Evolutionary conservation across 2,329 filamentous ascomycete genomes (phyloP).

Genomic region (Fusarium acutatum): DNA sequence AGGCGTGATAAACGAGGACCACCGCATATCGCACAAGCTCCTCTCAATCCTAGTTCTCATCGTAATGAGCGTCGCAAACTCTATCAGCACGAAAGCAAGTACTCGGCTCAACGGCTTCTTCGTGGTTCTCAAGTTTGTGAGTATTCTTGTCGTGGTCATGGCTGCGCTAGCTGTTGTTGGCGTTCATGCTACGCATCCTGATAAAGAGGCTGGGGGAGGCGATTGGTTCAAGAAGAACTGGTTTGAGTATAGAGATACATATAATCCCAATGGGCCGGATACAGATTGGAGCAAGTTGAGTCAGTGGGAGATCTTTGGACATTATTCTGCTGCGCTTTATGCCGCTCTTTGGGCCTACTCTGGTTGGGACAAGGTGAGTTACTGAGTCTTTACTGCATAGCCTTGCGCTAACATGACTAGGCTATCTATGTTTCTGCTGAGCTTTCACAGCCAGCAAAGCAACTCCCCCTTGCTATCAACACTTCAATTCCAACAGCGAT

Average conservation of each 20-base stretch:
- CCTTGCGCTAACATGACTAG: conserved; percentile 36
- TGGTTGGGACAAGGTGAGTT: conserved; percentile 70
- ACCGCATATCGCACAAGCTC: conserved; percentile 58
- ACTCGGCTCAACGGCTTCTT: conserved; percentile 65
- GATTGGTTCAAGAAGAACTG: conserved; percentile 64
- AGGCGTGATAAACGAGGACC: conserved; percentile 56
- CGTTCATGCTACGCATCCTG: conserved; percentile 49
- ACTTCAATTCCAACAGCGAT: conserved; percentile 68
- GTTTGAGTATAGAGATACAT: conserved; percentile 62
- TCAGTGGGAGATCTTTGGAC: conserved; percentile 67
- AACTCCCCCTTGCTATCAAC: conserved; percentile 69
- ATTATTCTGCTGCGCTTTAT: conserved; percentile 68
- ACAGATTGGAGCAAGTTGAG: conserved; percentile 59
- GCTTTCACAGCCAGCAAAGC: conserved; percentile 58
- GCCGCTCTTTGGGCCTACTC: conserved; percentile 71
- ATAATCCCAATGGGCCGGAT: conserved; percentile 58
- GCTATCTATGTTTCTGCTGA: conserved; percentile 65
- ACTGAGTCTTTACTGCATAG: rapidly evolving
- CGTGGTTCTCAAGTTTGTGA: conserved; percentile 62
- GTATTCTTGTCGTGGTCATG: conserved; percentile 57
- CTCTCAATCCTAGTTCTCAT: conserved; percentile 59
- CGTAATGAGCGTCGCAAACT: conserved; percentile 60
- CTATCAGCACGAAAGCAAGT: conserved; percentile 63
- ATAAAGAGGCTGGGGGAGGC: conserved; percentile 52
- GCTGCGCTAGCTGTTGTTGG: conserved; percentile 58